Evolutionary conservation across 176 grass and related monocot genomes (phyloP), one percentile per base, ranked within the genome.

Genomic region (Calamus simplicifolius): DNA sequence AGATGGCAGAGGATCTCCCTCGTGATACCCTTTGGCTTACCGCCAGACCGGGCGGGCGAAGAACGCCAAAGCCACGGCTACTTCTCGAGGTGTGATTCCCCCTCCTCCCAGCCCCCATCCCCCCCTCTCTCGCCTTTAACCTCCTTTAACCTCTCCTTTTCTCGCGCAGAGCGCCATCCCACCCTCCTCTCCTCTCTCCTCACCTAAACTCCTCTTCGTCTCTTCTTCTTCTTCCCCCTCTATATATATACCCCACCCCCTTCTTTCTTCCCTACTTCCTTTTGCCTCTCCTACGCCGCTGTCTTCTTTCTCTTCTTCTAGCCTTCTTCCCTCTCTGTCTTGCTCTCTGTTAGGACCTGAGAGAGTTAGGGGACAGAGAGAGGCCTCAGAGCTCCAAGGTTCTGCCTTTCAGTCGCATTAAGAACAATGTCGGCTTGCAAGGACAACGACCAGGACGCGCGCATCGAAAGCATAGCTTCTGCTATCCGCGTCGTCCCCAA

Each of bases 401-500:
- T 43, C 35, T 43, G 35, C 35, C 35, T 43, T 43, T 43, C 35
- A 13, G 35, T 43, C 35, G 5, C 35, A 43, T 12, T 43, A 63
- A 73, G 67, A 70, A 62, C 64, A 23, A 54, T 64, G 64, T 73
- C 71, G 35, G 70, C 62, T 23, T 62, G 68, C 25, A 79, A 72
- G 51, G 62, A 52, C 48, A 52, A 57, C 31, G 61, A 80, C 61
- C 29, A 68, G 7, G 78, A 80, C 16, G 31, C 64, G 8, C 66
- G 58, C 61, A 52, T 67, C 51, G 49, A 69, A 62, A 63, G 49
- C 62, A 80, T 80, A 74, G 62, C 78, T 55, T 80, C 78, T 48
- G 61, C 78, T 28, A 80, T 80, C 56, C 71, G 78, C 25, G 78
- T 80, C 6, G 78, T 80, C 67, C 78, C 78, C 50, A 58, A 80